Base-by-base conservation (phyloP, 257 asterid genomes). In the Solanum sejunctum region DNA sequence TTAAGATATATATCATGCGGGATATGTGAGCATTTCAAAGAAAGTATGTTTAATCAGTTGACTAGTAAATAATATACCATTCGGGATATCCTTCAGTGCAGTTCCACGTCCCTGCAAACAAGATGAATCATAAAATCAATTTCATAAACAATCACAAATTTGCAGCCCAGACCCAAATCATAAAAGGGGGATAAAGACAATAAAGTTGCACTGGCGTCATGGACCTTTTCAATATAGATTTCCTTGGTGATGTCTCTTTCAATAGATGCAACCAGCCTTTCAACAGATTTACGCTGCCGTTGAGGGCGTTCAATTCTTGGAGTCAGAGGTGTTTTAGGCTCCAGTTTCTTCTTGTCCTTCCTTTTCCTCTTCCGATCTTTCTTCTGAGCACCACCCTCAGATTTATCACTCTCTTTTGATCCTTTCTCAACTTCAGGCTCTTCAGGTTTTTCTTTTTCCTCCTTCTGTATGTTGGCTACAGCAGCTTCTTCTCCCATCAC, bases 231-330 rank as follows among this genome's bases (percentile, higher is more conserved):
- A 89, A 97, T 90, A 66, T 58, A 90, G 78, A 97, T 84, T n/a
- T 92, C 98, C 88, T 86, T 97, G 60, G 84, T 55, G 78, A 90
- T 60, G 57, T 95, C 98, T 90, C 89, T 90, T 84, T 97, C 98
- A 84, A 95, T 85, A 83, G 89, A 86, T 54, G 98, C 98, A 84
- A 94, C 99, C 88, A 97, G 87, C 89, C 98, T 92, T 85, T 93
- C 97, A 18, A 95, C 99, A 87, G 98, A 92, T 91, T 94, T 97
- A 51, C 98, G 90, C 84, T 94, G 98, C 7, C 99, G 96, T 49
- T 92, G 96, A 67, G 98, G 99, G 32, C 98, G 98, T 1, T 92
- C 98, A 83, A 85, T 71, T 43, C 93, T 78, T 63, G 95, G 86
- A 71, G 88, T 61, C n/a, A 86, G 85, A 17, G 96, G 96, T 26